phyloP scores from a whole-genome alignment of 495 filamentous ascomycete species.

The Choiromyces venosus region DNA sequence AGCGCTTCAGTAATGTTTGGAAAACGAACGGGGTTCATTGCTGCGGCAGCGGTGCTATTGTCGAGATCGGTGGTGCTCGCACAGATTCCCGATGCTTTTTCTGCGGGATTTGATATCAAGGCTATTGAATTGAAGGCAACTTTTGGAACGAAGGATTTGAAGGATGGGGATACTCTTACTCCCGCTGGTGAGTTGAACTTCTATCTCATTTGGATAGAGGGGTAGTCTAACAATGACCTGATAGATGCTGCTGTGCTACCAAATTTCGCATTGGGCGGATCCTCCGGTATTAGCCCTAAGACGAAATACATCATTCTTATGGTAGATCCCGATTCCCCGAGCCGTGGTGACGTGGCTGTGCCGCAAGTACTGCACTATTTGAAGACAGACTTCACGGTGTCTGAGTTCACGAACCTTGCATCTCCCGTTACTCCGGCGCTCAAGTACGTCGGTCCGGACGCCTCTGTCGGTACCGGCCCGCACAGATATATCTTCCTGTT shows the following conservation, averaged over 20 bases:
- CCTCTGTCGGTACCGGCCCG: constrained; percentile 14
- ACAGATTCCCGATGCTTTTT: constrained; percentile 27
- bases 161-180: constrained; percentile 20
- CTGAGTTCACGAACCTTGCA: constrained; percentile 13
- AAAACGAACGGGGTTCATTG: constrained; percentile 10
- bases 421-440: constrained; percentile 8
- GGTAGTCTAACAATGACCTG: constrained; percentile 6
- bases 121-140: constrained; percentile 17
- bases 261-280: constrained; percentile 34
- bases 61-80: constrained; percentile 23
- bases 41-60: constrained; percentile 24
- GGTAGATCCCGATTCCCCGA: constrained; percentile 36
- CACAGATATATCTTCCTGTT: constrained; percentile 39
- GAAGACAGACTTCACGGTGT: constrained; percentile 24
- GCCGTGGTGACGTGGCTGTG: constrained; percentile 3
- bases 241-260: constrained; percentile 18
- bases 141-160: constrained; percentile 8
- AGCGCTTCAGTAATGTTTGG: constrained; percentile 23
- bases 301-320: constrained; percentile 35
- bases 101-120: constrained; percentile 21
- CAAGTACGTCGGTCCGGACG: constrained; percentile 22
- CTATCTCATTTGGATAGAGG: constrained; percentile 1
- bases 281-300: constrained; percentile 31
- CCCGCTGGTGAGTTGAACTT: constrained; percentile 6
- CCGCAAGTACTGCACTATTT: constrained; percentile 32